Evolutionary conservation across 805 yeast species (phyloP).

Genomic region (Candida germanica): DNA sequence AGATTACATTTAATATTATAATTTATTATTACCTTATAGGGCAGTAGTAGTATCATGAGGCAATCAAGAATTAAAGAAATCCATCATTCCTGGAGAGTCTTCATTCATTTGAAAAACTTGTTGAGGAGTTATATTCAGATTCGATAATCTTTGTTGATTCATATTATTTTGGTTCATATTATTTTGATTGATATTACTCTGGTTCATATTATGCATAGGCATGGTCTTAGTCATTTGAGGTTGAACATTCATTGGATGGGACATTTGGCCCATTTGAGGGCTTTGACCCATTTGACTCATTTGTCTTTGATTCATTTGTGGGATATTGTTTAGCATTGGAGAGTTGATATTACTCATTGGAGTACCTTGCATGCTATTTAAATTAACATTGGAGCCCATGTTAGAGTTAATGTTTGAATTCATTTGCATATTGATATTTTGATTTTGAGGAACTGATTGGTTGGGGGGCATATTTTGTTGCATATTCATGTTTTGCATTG

Average conservation of each 20-base stretch:
- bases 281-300: slow-evolving; percentile 7
- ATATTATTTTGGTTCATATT: slow-evolving; percentile 1
- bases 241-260: slow-evolving; percentile 22
- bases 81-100: slow-evolving; percentile 20
- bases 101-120: slow-evolving; percentile 28
- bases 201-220: too few species aligned
- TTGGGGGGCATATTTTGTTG: too few species aligned
- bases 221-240: slow-evolving; percentile 6
- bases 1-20: neutral
- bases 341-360: slow-evolving; percentile 3
- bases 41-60: too few species aligned
- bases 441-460: too few species aligned
- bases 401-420: too few species aligned
- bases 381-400: too few species aligned
- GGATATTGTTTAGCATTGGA: slow-evolving; percentile 5
- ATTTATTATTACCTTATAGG: too few species aligned
- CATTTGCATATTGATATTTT: too few species aligned
- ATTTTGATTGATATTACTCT: too few species aligned
- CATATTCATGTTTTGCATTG: too few species aligned
- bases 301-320: too few species aligned
- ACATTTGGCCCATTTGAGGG: slow-evolving; percentile 8
- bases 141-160: neutral
- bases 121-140: slow-evolving; percentile 33
- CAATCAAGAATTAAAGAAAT: slow-evolving; percentile 26
- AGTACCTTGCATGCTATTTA: neutral